Evolutionary conservation across 495 filamentous ascomycete genomes (phyloP).

Genomic region (Hyaloscypha hepaticicola): DNA sequence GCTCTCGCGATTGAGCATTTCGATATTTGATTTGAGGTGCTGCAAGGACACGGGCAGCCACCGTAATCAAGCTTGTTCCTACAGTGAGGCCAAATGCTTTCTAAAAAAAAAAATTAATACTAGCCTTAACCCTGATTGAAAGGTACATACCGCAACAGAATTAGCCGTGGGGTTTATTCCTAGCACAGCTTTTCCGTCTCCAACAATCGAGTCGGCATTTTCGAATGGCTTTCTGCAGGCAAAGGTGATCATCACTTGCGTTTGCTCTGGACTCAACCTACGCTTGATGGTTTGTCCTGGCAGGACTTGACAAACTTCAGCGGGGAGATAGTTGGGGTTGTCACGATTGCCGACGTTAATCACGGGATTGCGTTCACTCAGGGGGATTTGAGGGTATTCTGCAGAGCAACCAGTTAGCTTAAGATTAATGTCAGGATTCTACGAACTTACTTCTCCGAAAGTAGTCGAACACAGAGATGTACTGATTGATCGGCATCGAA

Average conservation of each 20-base stretch:
- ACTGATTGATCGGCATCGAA: conserved; percentile 26
- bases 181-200: conserved; percentile 49
- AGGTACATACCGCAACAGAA: conserved; percentile 34
- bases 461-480: conserved; percentile 52
- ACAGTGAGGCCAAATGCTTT: conserved; percentile 57
- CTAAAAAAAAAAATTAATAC: conserved; percentile 10
- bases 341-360: conserved; percentile 65
- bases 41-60: conserved; percentile 59
- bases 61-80: conserved; percentile 56
- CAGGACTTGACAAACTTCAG: conserved; percentile 62
- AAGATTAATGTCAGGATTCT: neutral
- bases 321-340: conserved; percentile 63
- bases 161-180: conserved; percentile 39
- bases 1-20: conserved; percentile 21
- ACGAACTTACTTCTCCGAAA: conserved; percentile 40
- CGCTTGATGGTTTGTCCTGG: conserved; percentile 62
- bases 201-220: conserved; percentile 67
- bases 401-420: neutral
- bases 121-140: neutral
- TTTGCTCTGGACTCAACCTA: conserved; percentile 57
- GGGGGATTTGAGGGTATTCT: conserved; percentile 42
- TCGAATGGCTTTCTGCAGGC: conserved; percentile 62
- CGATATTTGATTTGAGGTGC: conserved; percentile 56
- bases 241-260: conserved; percentile 63
- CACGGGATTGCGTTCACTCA: conserved; percentile 51